Base-by-base conservation (phyloP, 2,329 filamentous ascomycete species). In the Alternaria triticina region DNA sequence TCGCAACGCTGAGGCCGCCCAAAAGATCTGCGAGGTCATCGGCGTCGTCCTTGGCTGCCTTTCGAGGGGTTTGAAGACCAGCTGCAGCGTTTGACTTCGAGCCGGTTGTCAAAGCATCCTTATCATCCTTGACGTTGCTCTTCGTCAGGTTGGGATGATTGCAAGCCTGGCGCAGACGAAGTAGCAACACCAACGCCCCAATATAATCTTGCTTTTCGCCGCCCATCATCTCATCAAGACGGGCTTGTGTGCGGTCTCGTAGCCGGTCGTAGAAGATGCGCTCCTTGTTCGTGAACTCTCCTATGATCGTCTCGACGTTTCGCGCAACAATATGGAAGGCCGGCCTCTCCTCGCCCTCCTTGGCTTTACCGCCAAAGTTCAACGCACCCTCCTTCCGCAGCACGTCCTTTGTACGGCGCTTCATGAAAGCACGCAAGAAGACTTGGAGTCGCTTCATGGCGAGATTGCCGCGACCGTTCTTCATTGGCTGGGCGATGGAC, bases 401-500 rank as follows among this genome's bases (percentile, higher is more conserved):
- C n/a, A 99, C 93, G 22, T 97, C 94, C 81, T 99, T 99, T 9
- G 94, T 98, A 45, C 96, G 89, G n/a, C 96, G 90, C 83, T 98
- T 97, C 96, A 99, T 99, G 82, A 97, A 97, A 59, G 94, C 95
- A 58, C 92, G 91, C 5, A 99, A 83, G 65, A 97, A 89, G 60
- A 91, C 89, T 70, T 97, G 94, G 30, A 99, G 84, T 47, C 96
- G 88, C 54, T 90, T 88, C 77, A 99, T 96, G 15, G 96, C 95
- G 61, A 98, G 87, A 57, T 94, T 92, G 11, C 95, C 96, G 64
- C 91, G 91, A 8, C 94, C 94, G 65, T 91, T 93, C 82, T 95
- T 97, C 87, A 99, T 88, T 0, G 96, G 96, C 47, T 87, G 84
- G 57, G 94, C 94, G 63, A 99, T 99, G 61, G 96, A 90, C 15